Evolutionary conservation across 805 yeast species (phyloP), one percentile per base, ranked within the genome.

Genomic region (Torulaspora indica): DNA sequence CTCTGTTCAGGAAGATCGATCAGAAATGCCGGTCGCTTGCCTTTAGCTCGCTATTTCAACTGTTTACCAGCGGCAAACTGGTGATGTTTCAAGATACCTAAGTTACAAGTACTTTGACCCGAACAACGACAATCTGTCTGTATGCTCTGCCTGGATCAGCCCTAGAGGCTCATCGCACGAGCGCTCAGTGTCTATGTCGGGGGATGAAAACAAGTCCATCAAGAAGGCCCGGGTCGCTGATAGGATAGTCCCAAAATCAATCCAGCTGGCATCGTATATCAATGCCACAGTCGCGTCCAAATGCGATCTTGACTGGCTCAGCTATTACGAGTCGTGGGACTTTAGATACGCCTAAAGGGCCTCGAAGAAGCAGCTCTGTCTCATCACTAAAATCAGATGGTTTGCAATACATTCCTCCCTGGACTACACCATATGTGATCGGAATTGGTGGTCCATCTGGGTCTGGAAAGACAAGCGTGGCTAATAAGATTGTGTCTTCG

Each of bases 381-480:
- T 39, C 46, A 6, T 38, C 54, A 5, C 41, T 42, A 42, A 49
- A 54, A 14, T 8, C 45, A 17, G 38, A 47, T 39, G 23, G 33
- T 42, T 17, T 42, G n/a, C 51, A 46, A 20, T 85, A 84, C 54
- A 72, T 76, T 6, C 95, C 95, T 5, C 95, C 95, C n/a, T 85
- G 95, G 95, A 78, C 81, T 1, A 81, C 84, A 40, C 95, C 95
- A 0, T 86, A 85, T 55, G 77, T 86, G 40, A 86, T 86, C 51
- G 95, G 95, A n/a, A 76, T 86, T 14, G 95, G 95, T 0, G 95
- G 95, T 1, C 75, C 79, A 20, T 78, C 86, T 12, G 95, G 98
- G 1, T 86, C 96, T 0, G 98, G 98, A 1, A 91, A 91, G 61
- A 91, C 98, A 0, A 83, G 95, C 28, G 87, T 93, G 14, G 93